Evolutionary conservation across 306 rosid genomes (phyloP).

Genomic region (Prunus mira): DNA sequence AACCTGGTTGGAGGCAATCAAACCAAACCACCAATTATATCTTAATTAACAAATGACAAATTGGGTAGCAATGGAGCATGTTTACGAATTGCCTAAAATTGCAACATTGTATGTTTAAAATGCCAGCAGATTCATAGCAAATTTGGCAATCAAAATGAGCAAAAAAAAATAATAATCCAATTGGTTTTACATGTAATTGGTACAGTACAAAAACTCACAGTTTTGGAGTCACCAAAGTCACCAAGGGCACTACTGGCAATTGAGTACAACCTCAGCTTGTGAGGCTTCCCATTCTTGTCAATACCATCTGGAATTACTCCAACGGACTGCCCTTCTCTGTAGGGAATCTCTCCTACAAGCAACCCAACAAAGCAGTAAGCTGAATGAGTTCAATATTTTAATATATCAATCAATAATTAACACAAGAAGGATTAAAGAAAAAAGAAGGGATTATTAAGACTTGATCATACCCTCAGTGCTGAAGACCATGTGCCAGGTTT

Average conservation of each 20-base stretch:
- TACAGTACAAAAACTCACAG: constrained; percentile 41
- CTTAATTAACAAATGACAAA: not conserved
- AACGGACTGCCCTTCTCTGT: constrained; percentile 96
- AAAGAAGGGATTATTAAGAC: not conserved
- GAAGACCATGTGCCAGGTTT: constrained; percentile 99
- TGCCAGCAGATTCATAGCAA: not conserved
- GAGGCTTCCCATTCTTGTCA: constrained; percentile 94
- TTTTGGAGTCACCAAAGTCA: constrained; percentile 93
- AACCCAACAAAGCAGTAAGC: not conserved
- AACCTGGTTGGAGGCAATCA: constrained; percentile 53
- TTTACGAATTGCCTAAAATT: not conserved
- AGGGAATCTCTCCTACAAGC: constrained; percentile 79
- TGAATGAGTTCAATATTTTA: not conserved
- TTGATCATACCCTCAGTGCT: constrained; percentile 72
- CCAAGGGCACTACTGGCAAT: constrained; percentile 95
- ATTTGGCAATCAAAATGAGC: not conserved
- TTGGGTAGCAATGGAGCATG: not conserved
- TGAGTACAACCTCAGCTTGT: constrained; percentile 81
- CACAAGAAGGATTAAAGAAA: not conserved
- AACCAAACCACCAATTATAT: constrained; percentile 16
- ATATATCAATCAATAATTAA: not conserved
- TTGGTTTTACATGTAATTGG: not conserved
- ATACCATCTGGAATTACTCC: constrained; percentile 82
- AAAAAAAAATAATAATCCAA: too few relatives aligned
- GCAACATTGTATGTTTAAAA: not conserved